Conservation (phyloP, 495 filamentous ascomycete species). For the Thozetella sp. region DNA sequence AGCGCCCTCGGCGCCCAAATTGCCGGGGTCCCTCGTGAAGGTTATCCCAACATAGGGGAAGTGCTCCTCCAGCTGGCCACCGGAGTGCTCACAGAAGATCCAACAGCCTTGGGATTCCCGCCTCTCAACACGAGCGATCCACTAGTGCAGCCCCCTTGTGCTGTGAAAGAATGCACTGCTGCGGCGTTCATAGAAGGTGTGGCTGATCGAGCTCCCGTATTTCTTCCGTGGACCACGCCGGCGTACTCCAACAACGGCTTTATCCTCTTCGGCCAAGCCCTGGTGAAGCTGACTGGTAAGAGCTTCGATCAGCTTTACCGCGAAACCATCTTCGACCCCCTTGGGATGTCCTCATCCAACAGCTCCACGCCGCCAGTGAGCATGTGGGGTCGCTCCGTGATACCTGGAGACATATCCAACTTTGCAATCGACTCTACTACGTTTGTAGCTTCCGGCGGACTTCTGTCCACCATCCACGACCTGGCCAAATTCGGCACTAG, state of each 20-base stretch:
- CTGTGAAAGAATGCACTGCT: slow-evolving; percentile 5
- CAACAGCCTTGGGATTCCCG: slow-evolving; percentile 34
- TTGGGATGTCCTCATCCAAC: slow-evolving; percentile 24
- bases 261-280: slow-evolving; percentile 29
- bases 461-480: slow-evolving; percentile 21
- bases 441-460: slow-evolving; percentile 18
- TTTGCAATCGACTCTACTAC: slow-evolving; percentile 13
- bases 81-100: slow-evolving; percentile 4
- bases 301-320: slow-evolving; percentile 22
- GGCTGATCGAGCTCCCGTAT: slow-evolving; percentile 16
- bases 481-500: slow-evolving; percentile 39
- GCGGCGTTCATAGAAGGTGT: slow-evolving; percentile 19
- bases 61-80: slow-evolving; percentile 1
- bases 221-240: slow-evolving; percentile 29
- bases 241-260: slow-evolving; percentile 31
- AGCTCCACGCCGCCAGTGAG: slow-evolving; percentile 19
- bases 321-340: slow-evolving; percentile 24
- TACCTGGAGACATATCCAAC: slow-evolving; percentile 10
- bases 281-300: slow-evolving; percentile 24
- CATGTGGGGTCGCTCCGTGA: slow-evolving; percentile 16
- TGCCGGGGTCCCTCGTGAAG: slow-evolving; percentile 42
- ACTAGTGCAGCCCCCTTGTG: slow-evolving; percentile 14
- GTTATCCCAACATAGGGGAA: slow-evolving; percentile 19
- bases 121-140: slow-evolving; percentile 25
- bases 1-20: slow-evolving; percentile 45